A percentile compares a stretch with the other conserved stretches of the same genome.
These are phyloP conservation scores for Cicer pinnatifidum DNA, from an alignment of 306 rosid genomes.

Conservation along the genomic window DNA sequence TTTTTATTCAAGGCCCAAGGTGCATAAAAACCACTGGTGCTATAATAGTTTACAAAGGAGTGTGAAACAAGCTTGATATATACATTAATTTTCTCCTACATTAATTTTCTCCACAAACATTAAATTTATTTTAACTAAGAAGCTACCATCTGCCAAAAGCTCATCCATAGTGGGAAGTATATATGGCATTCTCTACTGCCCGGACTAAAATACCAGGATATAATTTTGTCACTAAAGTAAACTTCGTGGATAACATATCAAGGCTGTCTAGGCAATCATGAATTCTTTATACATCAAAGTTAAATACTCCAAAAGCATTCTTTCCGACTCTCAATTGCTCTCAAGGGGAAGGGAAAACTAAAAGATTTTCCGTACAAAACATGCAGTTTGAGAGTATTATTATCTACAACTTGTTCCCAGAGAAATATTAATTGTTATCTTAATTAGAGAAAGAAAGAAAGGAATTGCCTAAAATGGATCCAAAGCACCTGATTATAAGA, in stretches of 20 bases:
- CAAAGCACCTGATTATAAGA: conserved; percentile 12
- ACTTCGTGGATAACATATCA: conserved; percentile 19
- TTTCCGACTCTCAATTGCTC: conserved; percentile 8
- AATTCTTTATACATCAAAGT: not conserved
- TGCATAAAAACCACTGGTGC: not conserved
- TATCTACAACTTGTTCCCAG: not conserved
- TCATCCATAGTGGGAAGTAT: not conserved
- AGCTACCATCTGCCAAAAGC: not conserved
- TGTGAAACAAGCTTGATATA: conserved; percentile 20
- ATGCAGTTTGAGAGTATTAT: not conserved
- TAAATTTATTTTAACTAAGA: not conserved
- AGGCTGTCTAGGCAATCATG: conserved; percentile 5
- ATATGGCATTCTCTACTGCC: conserved; percentile 14
- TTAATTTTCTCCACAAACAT: not conserved
- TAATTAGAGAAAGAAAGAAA: conserved; percentile 17
- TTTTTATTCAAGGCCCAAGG: not conserved
- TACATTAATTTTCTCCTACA: not conserved
- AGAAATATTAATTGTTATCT: not conserved
- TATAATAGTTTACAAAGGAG: not conserved
- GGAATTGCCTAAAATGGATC: conserved; percentile 4
- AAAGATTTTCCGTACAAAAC: not conserved
- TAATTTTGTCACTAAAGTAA: conserved; percentile 4
- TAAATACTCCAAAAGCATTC: conserved; percentile 18
- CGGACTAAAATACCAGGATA: conserved; percentile 25
- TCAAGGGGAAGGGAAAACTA: not conserved